Base-by-base conservation (phyloP, 1,284 basidiomycete genomes). In the Ganoderma resinaceum region DNA sequence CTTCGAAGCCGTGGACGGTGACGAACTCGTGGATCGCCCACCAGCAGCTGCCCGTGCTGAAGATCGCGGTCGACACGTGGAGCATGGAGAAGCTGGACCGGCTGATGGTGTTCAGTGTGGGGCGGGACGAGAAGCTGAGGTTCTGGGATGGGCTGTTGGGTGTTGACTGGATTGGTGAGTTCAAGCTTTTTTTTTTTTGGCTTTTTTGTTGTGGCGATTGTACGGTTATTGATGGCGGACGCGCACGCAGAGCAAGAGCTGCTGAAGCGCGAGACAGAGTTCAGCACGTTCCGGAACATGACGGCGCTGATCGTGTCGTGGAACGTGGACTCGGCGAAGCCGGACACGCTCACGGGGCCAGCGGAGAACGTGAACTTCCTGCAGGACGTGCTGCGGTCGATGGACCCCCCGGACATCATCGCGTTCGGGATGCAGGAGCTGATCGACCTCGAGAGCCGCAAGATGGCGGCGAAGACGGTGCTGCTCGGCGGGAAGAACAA, bases 401-500 rank as follows among this genome's bases (percentile, higher is more conserved):
- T 91, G 33, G 88, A 92, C 29, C 80, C 84, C 9, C 95, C 97
- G 0, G 97, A 98, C 74, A 90, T 99, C 73, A 92, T 99, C 74
- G 89, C 91, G 2, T 98, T 99, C 78, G 96, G 96, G 1, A 93
- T 99, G 77, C 97, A 99, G 79, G 97, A 99, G 82, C 87, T 98
- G 49, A 94, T 99, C 70, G 96, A 98, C 78, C 87, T 99, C 14
- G 96, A 98, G 73, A 93, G 90, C 75, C 91, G 95, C 71, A 96
- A 92, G 80, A 90, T 98, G 80, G 93, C 94, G 0, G 96, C 97
- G 16, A 97, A 97, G 81, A 95, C 91, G 3, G 89, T 97, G 31
- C 78, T 98, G 2, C 86, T 97, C 4, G 93, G 91, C 0, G 84
- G 89, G 18, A 90, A 91, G 79, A 92, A 90, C 80, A 91, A 90